Percentiles rank a stretch among this genome's conserved stretches.
Evolutionary conservation across 495 filamentous ascomycete genomes (phyloP).

Genomic region (Podospora comata): DNA sequence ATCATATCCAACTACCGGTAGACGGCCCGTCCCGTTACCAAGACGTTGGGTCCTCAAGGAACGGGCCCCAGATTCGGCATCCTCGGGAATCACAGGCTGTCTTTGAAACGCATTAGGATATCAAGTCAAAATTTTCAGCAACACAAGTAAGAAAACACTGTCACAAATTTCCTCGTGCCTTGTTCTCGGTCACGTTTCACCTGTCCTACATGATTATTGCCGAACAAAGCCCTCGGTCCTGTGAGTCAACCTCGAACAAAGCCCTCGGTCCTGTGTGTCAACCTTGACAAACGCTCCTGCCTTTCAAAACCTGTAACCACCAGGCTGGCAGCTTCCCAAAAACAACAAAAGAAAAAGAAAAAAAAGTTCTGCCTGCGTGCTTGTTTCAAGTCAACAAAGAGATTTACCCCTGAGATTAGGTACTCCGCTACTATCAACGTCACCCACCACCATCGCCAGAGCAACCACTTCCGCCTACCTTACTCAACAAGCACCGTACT

Average conservation of each 20-base stretch:
- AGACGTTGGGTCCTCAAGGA: background rate
- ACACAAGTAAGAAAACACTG: background rate
- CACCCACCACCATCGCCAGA: background rate
- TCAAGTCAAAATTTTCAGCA: background rate
- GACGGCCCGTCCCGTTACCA: background rate
- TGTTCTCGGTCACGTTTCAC: background rate
- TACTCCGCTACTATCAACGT: background rate
- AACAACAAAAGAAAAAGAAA: too few relatives aligned
- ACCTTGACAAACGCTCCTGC: background rate
- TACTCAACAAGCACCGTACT: constrained; percentile 36
- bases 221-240: background rate
- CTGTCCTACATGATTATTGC: background rate
- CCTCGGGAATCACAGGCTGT: background rate
- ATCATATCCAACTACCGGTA: background rate
- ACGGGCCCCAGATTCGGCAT: background rate
- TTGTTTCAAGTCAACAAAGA: background rate
- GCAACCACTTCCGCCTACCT: background rate
- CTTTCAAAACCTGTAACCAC: background rate
- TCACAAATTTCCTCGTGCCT: background rate
- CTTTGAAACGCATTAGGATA: background rate
- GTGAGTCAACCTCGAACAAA: background rate
- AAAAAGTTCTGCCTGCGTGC: background rate
- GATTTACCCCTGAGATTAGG: background rate
- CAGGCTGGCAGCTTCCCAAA: background rate
- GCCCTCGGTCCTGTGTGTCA: background rate